A percentile compares a stretch with the other conserved stretches of the same genome.
phyloP scores from a whole-genome alignment of 208 protist genomes.

The Sergeia podlipaevii region DNA sequence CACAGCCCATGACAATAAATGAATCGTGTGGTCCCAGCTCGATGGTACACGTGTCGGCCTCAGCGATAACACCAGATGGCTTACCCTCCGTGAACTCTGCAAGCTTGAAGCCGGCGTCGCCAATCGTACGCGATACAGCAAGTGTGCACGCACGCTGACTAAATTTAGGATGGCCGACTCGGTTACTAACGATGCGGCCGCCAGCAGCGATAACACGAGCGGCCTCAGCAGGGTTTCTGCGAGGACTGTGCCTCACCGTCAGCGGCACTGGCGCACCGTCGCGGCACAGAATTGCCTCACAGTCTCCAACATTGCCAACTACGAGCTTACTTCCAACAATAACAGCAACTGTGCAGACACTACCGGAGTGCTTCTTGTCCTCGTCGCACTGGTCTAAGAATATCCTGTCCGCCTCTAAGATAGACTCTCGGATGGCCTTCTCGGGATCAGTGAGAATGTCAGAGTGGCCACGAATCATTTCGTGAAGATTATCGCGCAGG shows the following conservation, averaged over 20 bases:
- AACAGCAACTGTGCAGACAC: constrained; percentile 29
- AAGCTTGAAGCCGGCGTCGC: constrained; percentile 70
- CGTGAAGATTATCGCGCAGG: constrained; percentile 32
- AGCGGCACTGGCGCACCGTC: constrained; percentile 20
- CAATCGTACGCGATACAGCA: constrained; percentile 70
- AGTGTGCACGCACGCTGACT: constrained; percentile 42
- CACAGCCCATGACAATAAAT: constrained; percentile 64
- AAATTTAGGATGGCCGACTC: constrained; percentile 72
- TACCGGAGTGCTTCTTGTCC: constrained; percentile 33
- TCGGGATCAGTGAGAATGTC: constrained; percentile 24
- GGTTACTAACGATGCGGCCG: constrained; percentile 52
- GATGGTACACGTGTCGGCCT: constrained; percentile 15
- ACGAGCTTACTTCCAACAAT: constrained; percentile 34
- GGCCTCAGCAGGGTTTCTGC: constrained; percentile 22
- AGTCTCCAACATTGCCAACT: constrained; percentile 46
- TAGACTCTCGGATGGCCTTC: constrained; percentile 24
- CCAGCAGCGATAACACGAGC: constrained; percentile 60
- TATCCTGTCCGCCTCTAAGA: constrained; percentile 63
- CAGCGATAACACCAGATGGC: constrained; percentile 25
- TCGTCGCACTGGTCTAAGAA: constrained; percentile 24
- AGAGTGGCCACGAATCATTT: constrained; percentile 23
- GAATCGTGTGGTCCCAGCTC: constrained; percentile 30
- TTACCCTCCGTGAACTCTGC: constrained; percentile 23
- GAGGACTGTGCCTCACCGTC: constrained; percentile 30
- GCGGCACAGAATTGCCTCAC: constrained; percentile 37